Percentiles rank a stretch among this genome's conserved stretches.
Evolutionary conservation across 345 rosid genomes (phyloP).

Genomic region (Eucalyptus virginea): DNA sequence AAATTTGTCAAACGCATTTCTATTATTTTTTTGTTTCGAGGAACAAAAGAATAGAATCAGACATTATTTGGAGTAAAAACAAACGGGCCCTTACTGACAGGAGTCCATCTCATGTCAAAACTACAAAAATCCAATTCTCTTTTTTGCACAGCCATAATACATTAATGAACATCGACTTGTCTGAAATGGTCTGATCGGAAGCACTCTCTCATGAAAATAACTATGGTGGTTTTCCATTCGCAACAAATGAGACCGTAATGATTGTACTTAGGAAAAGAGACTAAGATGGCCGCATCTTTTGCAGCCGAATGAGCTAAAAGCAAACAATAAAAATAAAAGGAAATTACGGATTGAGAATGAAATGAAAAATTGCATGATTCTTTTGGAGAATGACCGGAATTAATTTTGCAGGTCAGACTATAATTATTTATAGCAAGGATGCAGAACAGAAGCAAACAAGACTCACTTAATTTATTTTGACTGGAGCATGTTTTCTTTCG

Average conservation of each 20-base stretch:
- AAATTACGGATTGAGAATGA: neutral
- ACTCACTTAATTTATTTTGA: neutral
- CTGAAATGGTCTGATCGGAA: neutral
- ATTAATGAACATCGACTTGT: neutral
- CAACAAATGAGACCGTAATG: neutral
- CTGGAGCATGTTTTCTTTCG: neutral
- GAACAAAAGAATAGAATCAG: no score
- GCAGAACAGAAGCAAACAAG: neutral
- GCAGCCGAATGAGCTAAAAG: neutral
- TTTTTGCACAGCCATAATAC: neutral
- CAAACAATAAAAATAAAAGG: neutral
- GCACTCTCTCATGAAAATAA: neutral
- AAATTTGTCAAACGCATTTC: no score
- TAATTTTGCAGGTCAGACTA: neutral
- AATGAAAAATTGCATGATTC: neutral
- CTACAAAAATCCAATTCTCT: neutral
- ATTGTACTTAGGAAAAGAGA: neutral
- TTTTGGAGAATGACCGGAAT: neutral
- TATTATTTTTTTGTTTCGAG: no score
- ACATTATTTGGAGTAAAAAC: no score
- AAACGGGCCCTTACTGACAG: accelerated
- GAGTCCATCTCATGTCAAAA: neutral
- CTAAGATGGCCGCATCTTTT: neutral
- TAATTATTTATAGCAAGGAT: neutral
- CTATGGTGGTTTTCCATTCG: neutral